Evolutionary conservation across 2,329 filamentous ascomycete genomes (phyloP).

Genomic region (Fusarium newnesense): DNA sequence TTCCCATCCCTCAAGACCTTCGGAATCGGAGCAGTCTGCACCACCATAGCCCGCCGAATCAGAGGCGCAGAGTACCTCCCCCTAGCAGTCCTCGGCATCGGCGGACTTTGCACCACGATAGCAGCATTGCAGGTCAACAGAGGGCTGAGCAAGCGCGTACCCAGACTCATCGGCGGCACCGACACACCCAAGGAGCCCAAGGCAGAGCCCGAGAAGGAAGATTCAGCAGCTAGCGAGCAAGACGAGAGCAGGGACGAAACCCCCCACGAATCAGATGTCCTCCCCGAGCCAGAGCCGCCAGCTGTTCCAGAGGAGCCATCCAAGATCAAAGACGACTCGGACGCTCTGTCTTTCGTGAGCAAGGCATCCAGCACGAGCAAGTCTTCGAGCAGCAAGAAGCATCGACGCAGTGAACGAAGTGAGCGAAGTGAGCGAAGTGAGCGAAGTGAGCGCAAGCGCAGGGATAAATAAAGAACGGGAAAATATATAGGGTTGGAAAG

Average conservation of each 20-base stretch:
- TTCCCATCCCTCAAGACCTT: slow-evolving; percentile 23
- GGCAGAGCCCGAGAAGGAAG: slow-evolving; percentile 21
- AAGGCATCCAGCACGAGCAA: slow-evolving; percentile 22
- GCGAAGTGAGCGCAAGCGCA: slow-evolving; percentile 31
- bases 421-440: slow-evolving; percentile 26
- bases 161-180: slow-evolving; percentile 21
- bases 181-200: slow-evolving; percentile 25
- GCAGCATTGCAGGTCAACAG: slow-evolving; percentile 23
- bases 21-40: slow-evolving; percentile 3
- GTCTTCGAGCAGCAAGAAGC: slow-evolving; percentile 26
- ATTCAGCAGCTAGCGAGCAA: slow-evolving; percentile 22
- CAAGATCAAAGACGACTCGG: slow-evolving; percentile 21
- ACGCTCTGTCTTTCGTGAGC: slow-evolving; percentile 9
- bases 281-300: not conserved
- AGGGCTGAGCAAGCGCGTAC: slow-evolving; percentile 20
- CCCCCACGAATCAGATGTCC: slow-evolving; percentile 10
- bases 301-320: slow-evolving; percentile 3
- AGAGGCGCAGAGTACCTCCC: slow-evolving; percentile 23
- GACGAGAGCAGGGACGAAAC: slow-evolving; percentile 20
- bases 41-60: slow-evolving; percentile 11
- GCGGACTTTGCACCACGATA: slow-evolving; percentile 23
- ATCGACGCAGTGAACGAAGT: slow-evolving; percentile 25
- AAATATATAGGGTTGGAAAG: slow-evolving; percentile 17
- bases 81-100: slow-evolving; percentile 23
- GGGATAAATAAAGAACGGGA: slow-evolving; percentile 15